Conservation (phyloP, 805 yeast species). For the Komagataella pseudopastoris region DNA sequence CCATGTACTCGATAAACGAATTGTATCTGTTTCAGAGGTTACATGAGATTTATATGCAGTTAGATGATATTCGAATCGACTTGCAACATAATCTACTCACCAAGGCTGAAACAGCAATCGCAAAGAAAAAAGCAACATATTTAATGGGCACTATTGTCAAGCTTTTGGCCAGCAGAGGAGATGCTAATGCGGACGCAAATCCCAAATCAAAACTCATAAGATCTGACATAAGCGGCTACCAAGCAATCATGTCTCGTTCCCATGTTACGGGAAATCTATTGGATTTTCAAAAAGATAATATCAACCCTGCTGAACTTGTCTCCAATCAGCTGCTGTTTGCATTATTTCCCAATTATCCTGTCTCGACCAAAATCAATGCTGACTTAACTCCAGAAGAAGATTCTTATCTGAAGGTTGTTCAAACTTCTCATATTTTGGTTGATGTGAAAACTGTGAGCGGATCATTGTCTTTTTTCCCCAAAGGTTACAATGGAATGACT, state of each 20-base stretch:
- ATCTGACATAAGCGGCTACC: constrained; percentile 34
- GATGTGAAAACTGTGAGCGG: constrained; percentile 61
- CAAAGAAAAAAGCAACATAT: constrained; percentile 37
- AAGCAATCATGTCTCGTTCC: constrained; percentile 55
- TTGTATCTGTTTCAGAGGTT: constrained; percentile 48
- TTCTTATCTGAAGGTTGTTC: constrained; percentile 31
- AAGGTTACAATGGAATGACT: constrained; percentile 56
- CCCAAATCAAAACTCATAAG: constrained; percentile 8
- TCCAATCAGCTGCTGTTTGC: constrained; percentile 60
- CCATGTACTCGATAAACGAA: constrained; percentile 61
- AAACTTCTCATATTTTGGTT: constrained; percentile 57
- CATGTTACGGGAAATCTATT: constrained; percentile 43
- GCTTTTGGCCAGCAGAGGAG: constrained; percentile 33
- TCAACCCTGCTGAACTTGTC: constrained; percentile 45
- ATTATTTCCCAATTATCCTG: constrained; percentile 59
- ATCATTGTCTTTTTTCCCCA: constrained; percentile 45
- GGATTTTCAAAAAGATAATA: constrained; percentile 15
- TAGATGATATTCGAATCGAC: constrained; percentile 46
- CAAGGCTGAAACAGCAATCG: constrained; percentile 30
- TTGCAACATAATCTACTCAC: constrained; percentile 39
- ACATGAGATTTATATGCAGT: constrained; percentile 33
- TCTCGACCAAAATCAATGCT: constrained; percentile 9
- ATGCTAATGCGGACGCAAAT: constrained; percentile 14
- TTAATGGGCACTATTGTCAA: constrained; percentile 49
- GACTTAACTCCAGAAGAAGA: constrained; percentile 26